These are phyloP conservation scores for Sporothrix euskadiensis DNA, from an alignment of 2,329 filamentous ascomycete species.

Conservation along the genomic window DNA sequence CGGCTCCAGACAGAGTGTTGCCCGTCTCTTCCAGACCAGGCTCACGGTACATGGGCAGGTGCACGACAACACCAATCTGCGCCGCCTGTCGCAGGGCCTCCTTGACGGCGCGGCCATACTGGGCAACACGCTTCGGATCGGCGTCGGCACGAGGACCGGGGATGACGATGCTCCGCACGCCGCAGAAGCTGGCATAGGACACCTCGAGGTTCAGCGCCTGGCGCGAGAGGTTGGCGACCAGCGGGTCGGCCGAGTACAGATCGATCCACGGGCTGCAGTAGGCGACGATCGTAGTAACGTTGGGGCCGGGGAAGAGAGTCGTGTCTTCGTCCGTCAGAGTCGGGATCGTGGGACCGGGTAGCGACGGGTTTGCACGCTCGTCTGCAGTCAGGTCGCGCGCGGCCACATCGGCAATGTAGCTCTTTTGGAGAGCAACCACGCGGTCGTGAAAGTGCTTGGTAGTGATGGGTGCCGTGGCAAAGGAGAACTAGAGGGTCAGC, in stretches of 20 bases:
- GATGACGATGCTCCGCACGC: constrained; percentile 78
- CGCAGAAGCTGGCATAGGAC: constrained; percentile 93
- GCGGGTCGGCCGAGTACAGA: constrained; percentile 75
- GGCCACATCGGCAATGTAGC: constrained; percentile 52
- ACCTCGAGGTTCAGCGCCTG: constrained; percentile 90
- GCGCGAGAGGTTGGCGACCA: constrained; percentile 81
- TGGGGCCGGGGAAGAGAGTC: constrained; percentile 65
- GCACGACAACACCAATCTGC: constrained; percentile 77
- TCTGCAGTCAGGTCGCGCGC: constrained; percentile 40
- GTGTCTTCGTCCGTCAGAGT: constrained; percentile 81
- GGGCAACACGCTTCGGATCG: constrained; percentile 57
- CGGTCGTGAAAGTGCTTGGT: constrained; percentile 70
- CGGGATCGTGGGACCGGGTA: constrained; percentile 59
- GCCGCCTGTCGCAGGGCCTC: constrained; percentile 74
- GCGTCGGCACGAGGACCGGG: constrained; percentile 67
- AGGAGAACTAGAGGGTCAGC: constrained; percentile 62
- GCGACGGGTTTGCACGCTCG: constrained; percentile 48
- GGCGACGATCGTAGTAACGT: constrained; percentile 72
- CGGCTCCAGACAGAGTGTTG: constrained; percentile 54
- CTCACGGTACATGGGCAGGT: constrained; percentile 80
- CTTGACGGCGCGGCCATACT: constrained; percentile 81
- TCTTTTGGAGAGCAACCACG: constrained; percentile 62
- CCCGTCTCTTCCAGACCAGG: constrained; percentile 57
- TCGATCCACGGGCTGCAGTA: constrained; percentile 93
- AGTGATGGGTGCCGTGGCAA: constrained; percentile 76